Evolutionary conservation across 2,329 filamentous ascomycete species (phyloP).

Genomic region (Neonectria sp.): DNA sequence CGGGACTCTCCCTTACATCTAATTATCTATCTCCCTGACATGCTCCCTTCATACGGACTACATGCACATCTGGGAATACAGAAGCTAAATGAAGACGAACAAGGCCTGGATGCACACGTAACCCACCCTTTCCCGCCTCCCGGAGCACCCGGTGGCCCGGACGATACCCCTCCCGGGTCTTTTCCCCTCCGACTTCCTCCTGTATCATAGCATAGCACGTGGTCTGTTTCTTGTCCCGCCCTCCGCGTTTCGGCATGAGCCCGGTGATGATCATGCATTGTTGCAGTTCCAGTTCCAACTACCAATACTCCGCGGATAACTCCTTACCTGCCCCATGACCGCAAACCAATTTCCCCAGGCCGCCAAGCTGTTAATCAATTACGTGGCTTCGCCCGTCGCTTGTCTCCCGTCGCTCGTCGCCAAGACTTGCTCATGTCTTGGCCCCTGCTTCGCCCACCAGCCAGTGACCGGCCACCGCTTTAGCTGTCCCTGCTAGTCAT

Average conservation of each 20-base stretch:
- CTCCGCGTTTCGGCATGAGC: background rate
- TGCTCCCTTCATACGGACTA: background rate
- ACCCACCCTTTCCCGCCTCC: background rate
- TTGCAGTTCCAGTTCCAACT: background rate
- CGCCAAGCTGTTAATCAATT: conserved; percentile 20
- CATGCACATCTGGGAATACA: no score
- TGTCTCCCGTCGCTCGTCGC: conserved; percentile 22
- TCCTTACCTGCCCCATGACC: background rate
- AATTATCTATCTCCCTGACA: background rate
- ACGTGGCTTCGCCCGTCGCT: conserved; percentile 31
- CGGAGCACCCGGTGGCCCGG: conserved; percentile 5
- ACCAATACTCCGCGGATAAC: background rate
- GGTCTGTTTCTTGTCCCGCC: background rate
- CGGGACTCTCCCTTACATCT: background rate
- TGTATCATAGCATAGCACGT: background rate
- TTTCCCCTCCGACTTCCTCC: background rate
- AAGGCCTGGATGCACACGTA: background rate
- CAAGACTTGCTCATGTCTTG: conserved; percentile 32
- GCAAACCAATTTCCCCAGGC: background rate
- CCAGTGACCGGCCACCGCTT: conserved; percentile 11
- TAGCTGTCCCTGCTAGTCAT: background rate
- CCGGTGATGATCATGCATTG: background rate
- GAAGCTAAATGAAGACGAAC: background rate
- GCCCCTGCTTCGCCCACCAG: conserved; percentile 20
- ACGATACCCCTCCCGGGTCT: background rate